Evolutionary conservation across 306 rosid genomes (phyloP).

Genomic region (Trifolium subterraneum): DNA sequence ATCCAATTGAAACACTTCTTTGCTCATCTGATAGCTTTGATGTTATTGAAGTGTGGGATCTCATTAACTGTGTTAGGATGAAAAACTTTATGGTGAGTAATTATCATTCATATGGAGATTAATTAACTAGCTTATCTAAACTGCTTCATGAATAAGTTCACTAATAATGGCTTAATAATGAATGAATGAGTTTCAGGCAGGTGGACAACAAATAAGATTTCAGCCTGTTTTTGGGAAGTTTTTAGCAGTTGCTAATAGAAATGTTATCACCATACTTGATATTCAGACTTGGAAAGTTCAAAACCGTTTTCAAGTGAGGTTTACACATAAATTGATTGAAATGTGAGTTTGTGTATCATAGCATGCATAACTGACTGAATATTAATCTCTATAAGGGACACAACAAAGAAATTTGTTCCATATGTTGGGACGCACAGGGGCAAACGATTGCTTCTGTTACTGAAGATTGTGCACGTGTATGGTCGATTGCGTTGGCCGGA

Average conservation of each 20-base stretch:
- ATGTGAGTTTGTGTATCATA: not conserved
- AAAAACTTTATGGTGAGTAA: not conserved
- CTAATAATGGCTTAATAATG: not conserved
- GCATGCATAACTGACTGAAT: not conserved
- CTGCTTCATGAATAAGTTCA: not conserved
- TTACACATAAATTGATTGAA: conserved; percentile 14
- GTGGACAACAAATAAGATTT: conserved; percentile 3
- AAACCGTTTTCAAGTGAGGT: conserved; percentile 7
- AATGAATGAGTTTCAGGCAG: conserved; percentile 24
- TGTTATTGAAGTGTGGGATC: conserved; percentile 14
- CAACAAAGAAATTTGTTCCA: not conserved
- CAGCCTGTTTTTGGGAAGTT: not conserved
- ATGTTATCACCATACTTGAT: conserved; percentile 1
- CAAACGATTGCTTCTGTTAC: conserved; percentile 17
- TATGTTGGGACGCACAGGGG: conserved; percentile 21
- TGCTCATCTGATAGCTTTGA: conserved; percentile 12
- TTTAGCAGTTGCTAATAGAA: conserved; percentile 27
- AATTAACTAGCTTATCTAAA: not conserved
- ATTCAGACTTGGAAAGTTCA: not conserved
- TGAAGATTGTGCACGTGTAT: conserved; percentile 26
- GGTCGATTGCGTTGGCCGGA: not conserved
- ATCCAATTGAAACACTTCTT: conserved; percentile 1
- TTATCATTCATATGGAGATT: not conserved
- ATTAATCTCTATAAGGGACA: conserved; percentile 20
- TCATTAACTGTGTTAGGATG: not conserved